Base-by-base conservation (phyloP, 2,329 filamentous ascomycete species). In the Aspergillus viridinutans region DNA sequence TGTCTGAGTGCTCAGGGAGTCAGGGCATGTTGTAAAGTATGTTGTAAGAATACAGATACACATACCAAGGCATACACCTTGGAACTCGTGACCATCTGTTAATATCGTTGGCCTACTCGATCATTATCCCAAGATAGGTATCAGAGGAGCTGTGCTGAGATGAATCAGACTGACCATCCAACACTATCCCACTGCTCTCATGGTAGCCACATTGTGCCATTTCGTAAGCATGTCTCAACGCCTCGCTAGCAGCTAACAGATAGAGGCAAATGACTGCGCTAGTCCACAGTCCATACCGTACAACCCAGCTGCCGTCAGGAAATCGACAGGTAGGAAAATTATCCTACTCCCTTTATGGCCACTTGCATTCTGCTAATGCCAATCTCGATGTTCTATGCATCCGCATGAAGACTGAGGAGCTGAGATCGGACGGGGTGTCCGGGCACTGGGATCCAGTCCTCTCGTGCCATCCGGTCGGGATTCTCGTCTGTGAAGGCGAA, bases 401-500 rank as follows among this genome's bases (percentile, higher is more conserved):
- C 43, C 43, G 49, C 26, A 49, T 42, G 49, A 49, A 58, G 55
- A 58, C 51, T 56, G 53, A 50, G 53, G 59, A 63, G 60, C 63
- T 61, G 63, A 64, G 62, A 63, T 63, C 59, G 61, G 59, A 64
- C 61, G 62, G 61, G 53, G 58, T 63, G 59, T 55, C 62, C 61
- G 63, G 51, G 52, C 49, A 50, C 58, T 61, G 59, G 61, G 40
- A 26, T 29, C 35, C 32, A 25, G 53, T 52, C 49, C 49, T 23
- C 53, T 58, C 56, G 64, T 64, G 58, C 64, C 64, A 60, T 66
- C 64, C 60, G 63, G 61, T 66, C 62, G 64, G 64, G 55, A 61
- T 62, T 63, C 52, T 59, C 57, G 56, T 58, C 54, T 56, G 54
- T 54, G 59, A 52, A 56, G 54, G 55, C 57, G 26, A 58, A 47